phyloP scores from a whole-genome alignment of 345 rosid species.

The Theobroma cacao region DNA sequence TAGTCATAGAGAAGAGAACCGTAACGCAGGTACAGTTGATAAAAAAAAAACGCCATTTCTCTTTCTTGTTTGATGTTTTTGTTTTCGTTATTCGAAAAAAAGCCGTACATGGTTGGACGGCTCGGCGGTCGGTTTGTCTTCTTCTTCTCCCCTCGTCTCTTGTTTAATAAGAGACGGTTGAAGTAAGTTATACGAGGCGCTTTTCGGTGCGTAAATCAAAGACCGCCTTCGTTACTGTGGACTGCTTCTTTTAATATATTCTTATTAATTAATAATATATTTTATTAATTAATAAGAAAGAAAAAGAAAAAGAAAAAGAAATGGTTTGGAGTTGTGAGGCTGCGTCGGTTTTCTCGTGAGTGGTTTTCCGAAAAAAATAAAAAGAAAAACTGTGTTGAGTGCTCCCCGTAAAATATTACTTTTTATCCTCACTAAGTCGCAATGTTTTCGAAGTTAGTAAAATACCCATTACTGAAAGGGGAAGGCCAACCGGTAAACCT shows the following conservation, averaged over 20 bases:
- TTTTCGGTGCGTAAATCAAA: neutral
- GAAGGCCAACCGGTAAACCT: neutral
- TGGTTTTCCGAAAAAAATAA: neutral
- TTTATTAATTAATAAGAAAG: neutral
- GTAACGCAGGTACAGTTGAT: neutral
- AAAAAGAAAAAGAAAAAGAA: neutral
- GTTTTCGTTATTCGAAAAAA: neutral
- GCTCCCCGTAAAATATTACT: neutral
- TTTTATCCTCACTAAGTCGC: neutral
- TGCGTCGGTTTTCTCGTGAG: neutral
- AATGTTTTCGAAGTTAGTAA: neutral
- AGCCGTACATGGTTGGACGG: neutral
- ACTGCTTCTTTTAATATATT: neutral
- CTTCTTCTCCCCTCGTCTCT: neutral
- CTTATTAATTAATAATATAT: neutral
- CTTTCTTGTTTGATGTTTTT: neutral
- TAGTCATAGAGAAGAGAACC: neutral
- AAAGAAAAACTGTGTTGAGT: neutral
- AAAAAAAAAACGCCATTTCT: neutral
- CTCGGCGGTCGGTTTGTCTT: neutral
- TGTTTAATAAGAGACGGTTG: neutral
- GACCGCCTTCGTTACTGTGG: neutral
- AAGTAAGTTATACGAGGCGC: neutral
- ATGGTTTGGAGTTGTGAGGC: neutral
- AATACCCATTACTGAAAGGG: neutral